Evolutionary conservation across 1,139 yeast species (phyloP).

Genomic region (Schwanniomyces etchellsii): DNA sequence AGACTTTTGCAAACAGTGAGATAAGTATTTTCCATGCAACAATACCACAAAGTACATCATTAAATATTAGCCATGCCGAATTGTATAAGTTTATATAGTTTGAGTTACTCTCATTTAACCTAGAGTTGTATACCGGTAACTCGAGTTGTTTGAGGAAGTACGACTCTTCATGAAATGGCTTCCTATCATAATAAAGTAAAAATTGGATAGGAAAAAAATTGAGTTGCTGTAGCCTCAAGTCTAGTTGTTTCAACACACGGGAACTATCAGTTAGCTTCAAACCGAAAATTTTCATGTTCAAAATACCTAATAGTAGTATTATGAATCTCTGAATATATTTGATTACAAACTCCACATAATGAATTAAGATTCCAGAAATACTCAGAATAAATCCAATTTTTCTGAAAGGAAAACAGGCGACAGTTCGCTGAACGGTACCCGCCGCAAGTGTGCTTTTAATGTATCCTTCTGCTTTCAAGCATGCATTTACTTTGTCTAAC

Average conservation of each 20-base stretch:
- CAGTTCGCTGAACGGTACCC: neutral
- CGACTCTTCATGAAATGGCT: conserved; percentile 21
- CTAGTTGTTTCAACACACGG: conserved; percentile 72
- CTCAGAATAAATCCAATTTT: too few species aligned
- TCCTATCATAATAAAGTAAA: conserved; percentile 41
- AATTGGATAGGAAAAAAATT: conserved; percentile 82
- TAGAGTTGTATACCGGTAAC: conserved; percentile 32
- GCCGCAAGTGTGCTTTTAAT: neutral
- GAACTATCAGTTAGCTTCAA: conserved; percentile 37
- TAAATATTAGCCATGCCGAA: conserved; percentile 78
- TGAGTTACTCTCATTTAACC: conserved; percentile 43
- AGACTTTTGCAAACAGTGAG: conserved; percentile 36
- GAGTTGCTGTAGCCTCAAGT: conserved; percentile 70
- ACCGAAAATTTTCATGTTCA: conserved; percentile 19
- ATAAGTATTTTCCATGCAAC: conserved; percentile 48
- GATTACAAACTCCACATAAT: conserved; percentile 3
- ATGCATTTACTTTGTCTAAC: conserved; percentile 29
- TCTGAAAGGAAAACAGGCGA: neutral
- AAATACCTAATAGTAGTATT: conserved; percentile 15
- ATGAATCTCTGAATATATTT: conserved; percentile 16
- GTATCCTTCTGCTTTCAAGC: conserved; percentile 12
- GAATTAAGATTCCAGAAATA: neutral
- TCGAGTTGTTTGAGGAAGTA: conserved; percentile 20
- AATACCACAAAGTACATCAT: conserved; percentile 75
- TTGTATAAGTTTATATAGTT: conserved; percentile 89